Conservation (phyloP, 495 filamentous ascomycete species). For the Collariella sp. region DNA sequence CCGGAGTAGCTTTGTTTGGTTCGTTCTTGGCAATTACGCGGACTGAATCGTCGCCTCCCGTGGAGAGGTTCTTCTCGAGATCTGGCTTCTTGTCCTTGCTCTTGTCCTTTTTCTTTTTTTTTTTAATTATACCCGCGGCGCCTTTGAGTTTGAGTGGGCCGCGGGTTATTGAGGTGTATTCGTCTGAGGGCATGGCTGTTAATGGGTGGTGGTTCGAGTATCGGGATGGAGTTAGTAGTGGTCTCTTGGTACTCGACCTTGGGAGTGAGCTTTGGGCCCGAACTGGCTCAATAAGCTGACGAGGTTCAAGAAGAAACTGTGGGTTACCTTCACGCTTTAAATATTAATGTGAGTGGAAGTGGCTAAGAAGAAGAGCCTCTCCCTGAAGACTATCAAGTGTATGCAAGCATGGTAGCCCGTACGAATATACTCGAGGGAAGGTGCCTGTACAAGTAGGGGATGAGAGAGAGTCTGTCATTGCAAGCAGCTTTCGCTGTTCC, state of each 20-base stretch:
- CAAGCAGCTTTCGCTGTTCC: background rate
- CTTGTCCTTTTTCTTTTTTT: constrained; percentile 50
- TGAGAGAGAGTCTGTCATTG: background rate
- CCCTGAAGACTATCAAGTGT: background rate
- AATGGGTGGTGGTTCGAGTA: background rate
- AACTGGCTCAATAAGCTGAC: background rate
- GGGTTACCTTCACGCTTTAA: background rate
- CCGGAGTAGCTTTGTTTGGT: background rate
- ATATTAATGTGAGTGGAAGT: background rate
- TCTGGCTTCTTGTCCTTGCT: constrained; percentile 8
- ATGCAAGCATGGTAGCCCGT: background rate
- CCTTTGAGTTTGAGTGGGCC: constrained; percentile 79
- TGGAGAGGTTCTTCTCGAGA: constrained; percentile 32
- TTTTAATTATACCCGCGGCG: constrained; percentile 50
- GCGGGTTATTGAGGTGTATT: constrained; percentile 57
- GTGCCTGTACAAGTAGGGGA: background rate
- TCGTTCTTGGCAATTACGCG: no score
- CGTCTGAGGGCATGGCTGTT: constrained; percentile 50
- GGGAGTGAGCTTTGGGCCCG: background rate
- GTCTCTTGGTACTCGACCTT: background rate
- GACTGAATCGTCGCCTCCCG: constrained; percentile 7
- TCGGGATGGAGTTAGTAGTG: background rate
- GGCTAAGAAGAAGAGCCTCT: background rate
- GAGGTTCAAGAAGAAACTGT: background rate
- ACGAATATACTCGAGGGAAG: background rate